Percentiles rank a stretch among this genome's conserved stretches.
Conservation (phyloP, 495 filamentous ascomycete species). For the Recurvomyces mirabilis region DNA sequence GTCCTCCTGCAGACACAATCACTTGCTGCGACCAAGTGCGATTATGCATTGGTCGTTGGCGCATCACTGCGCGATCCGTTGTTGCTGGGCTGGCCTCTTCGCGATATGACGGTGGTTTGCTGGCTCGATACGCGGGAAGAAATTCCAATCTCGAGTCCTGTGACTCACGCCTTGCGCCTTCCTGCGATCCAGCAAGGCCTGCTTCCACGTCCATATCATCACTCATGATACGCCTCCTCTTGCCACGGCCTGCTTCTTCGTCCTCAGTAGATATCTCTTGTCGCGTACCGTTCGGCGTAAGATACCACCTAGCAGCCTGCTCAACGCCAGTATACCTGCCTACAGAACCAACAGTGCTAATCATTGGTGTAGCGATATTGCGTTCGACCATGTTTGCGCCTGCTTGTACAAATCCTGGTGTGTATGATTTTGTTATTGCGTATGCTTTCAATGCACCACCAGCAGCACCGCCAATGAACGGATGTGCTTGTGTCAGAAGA, state of each 20-base stretch:
- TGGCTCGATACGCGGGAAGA: conserved; percentile 70
- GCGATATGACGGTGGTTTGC: conserved; percentile 62
- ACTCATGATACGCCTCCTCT: conserved; percentile 50
- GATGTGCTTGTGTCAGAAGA: conserved; percentile 68
- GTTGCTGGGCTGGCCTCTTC: conserved; percentile 25
- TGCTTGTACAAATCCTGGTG: conserved; percentile 64
- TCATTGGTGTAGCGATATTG: conserved; percentile 66
- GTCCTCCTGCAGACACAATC: conserved; percentile 69
- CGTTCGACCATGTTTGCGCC: conserved; percentile 78
- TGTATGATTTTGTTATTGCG: conserved; percentile 71
- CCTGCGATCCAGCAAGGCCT: conserved; percentile 16
- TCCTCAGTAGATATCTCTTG: conserved; percentile 33
- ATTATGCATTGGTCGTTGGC: conserved; percentile 23
- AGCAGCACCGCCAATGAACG: conserved; percentile 67
- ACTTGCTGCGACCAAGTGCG: conserved; percentile 64
- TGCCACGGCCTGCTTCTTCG: conserved; percentile 38
- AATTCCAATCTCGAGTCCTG: conserved; percentile 50
- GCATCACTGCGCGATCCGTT: conserved; percentile 6
- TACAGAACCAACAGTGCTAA: conserved; percentile 69
- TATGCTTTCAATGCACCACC: conserved; percentile 73
- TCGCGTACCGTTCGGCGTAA: conserved; percentile 37
- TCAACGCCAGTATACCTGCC: conserved; percentile 76
- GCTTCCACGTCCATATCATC: conserved; percentile 32
- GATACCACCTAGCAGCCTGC: conserved; percentile 65
- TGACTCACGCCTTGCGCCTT: conserved; percentile 24